Conservation (phyloP, 345 rosid genomes). For the Citrus trifoliata region DNA sequence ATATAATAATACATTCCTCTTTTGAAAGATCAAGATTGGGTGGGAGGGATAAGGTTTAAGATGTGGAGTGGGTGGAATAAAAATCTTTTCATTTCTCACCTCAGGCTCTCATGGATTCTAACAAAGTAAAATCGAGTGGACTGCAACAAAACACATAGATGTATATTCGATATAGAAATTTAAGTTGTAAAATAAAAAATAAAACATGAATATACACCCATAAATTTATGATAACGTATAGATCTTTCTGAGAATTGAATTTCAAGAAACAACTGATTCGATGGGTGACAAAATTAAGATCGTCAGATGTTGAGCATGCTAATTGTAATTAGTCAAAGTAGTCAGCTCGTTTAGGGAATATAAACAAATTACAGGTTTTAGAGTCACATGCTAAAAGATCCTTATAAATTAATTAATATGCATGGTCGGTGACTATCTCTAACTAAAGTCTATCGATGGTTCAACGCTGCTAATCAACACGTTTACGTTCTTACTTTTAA, state of each 20-base stretch:
- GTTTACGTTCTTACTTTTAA: background rate
- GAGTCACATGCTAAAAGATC: background rate
- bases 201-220: background rate
- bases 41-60: constrained; percentile 29
- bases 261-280: background rate
- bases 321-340: background rate
- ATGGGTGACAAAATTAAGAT: background rate
- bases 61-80: constrained; percentile 43
- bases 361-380: background rate
- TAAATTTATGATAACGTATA: background rate
- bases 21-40: constrained; percentile 6
- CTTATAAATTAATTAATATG: background rate
- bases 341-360: background rate
- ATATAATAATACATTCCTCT: background rate
- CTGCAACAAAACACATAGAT: background rate
- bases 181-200: background rate
- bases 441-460: constrained; percentile 5
- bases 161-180: background rate
- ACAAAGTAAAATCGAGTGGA: background rate
- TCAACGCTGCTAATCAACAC: no score
- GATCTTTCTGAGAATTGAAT: background rate
- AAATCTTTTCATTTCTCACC: constrained; percentile 1
- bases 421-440: constrained; percentile 22
- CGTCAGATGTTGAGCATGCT: background rate
- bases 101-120: background rate